Evolutionary conservation across 345 rosid species (phyloP), one percentile per base, ranked within the genome.

Genomic region (Garcia nutans): DNA sequence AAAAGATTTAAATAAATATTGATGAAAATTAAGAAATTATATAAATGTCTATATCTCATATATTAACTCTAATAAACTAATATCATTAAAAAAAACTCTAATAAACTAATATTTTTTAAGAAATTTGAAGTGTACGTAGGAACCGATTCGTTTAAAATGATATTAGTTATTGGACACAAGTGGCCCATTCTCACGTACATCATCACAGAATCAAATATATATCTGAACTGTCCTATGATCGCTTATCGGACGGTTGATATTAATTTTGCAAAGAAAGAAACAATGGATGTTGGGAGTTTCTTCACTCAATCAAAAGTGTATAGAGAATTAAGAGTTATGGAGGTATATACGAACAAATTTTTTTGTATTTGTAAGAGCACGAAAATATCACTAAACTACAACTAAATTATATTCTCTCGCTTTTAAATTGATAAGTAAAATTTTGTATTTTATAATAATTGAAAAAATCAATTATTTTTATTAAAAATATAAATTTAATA

Each of bases 151-250:
- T 11, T 6, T 63, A 63, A 63, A 63, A 17, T 15, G 23, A 63
- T 63, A 28, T 28, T 28, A 63, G 71, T 12, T 24, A 47, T 47
- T 68, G n/a, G 28, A 6, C 71, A 68, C 37, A 47, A 68, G 37
- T 10, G 28, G 24, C 71, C 71, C 71, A 68, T 68, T 68, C 41
- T 68, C 37, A 24, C 26, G 23, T 28, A 28, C 60, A 69, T 69
- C 59, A 50, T 52, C 33, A 56, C 2, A 56, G 2, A 56, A 56
- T 6, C 9, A 56, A 56, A n/a, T 4, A 19, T 23, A 37, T 2
- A 37, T 37, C 41, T 37, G 41, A 37, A 0, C 5, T 37, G 41
- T 37, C 41, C 41, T 41, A 23, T 68, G 71, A 68, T 47, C 23
- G 57, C 20, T 6, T 0, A 69, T 69, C 72, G 28, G 24, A 69